Conservation (phyloP, 2,329 filamentous ascomycete genomes). For the Stagonosporopsis rhizophila region DNA sequence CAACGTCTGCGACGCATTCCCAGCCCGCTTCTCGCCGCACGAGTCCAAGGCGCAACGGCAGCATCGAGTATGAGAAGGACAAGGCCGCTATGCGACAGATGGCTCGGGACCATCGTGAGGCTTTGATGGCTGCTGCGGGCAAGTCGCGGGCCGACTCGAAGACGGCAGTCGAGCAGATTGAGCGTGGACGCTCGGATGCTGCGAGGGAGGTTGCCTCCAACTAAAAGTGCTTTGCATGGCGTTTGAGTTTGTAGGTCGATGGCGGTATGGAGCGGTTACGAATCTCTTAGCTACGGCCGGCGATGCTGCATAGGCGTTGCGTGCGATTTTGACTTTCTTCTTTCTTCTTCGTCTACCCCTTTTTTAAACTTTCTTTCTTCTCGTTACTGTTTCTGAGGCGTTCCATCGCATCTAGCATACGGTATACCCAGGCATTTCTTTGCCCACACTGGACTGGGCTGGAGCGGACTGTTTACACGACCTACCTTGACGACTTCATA, state of each 20-base stretch:
- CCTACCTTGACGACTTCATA: neutral
- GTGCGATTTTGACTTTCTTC: neutral
- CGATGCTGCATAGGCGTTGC: neutral
- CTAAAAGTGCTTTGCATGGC: conserved; percentile 9
- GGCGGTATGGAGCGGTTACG: neutral
- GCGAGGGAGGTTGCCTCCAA: conserved; percentile 6
- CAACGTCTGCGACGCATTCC: conserved; percentile 29
- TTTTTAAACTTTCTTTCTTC: neutral
- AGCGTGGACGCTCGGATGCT: conserved; percentile 26
- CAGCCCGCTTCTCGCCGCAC: conserved; percentile 35
- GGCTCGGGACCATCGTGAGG: conserved; percentile 39
- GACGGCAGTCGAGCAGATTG: conserved; percentile 23
- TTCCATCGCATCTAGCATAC: neutral
- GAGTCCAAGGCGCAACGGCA: conserved; percentile 39
- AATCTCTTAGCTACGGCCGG: neutral
- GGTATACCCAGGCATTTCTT: neutral
- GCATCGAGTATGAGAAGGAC: conserved; percentile 41
- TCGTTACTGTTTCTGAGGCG: neutral
- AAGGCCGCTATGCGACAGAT: conserved; percentile 35
- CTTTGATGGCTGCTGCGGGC: conserved; percentile 20
- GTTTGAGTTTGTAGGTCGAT: neutral
- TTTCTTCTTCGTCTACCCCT: neutral
- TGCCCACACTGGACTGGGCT: neutral
- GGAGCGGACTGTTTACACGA: neutral
- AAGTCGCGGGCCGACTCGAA: conserved; percentile 15